A percentile compares a stretch with the other conserved stretches of the same genome.
phyloP scores from a whole-genome alignment of 495 filamentous ascomycete genomes.

The Lasiosphaeria miniovina region DNA sequence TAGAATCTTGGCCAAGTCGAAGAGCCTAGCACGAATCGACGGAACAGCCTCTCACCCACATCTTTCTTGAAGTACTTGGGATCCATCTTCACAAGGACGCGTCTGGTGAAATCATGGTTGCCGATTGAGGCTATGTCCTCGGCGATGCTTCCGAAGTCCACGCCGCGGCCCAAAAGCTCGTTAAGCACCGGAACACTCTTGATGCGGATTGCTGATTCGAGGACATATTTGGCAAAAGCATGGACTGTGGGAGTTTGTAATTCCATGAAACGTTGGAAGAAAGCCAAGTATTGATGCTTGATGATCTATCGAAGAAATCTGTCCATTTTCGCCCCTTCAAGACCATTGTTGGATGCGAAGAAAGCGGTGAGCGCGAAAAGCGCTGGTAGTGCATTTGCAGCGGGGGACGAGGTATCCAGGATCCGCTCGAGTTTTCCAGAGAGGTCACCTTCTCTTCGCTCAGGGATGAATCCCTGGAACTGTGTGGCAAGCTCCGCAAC shows the following conservation, averaged over 20 bases:
- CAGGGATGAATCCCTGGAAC: slow-evolving; percentile 4
- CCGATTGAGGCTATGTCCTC: neutral
- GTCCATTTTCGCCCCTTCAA: slow-evolving; percentile 1
- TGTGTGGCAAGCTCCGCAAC: slow-evolving; percentile 1
- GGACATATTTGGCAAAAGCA: slow-evolving; percentile 4
- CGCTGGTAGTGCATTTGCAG: neutral
- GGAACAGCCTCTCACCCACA: neutral
- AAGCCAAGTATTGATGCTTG: neutral
- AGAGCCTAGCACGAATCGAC: neutral
- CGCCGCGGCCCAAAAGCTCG: neutral
- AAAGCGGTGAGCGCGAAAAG: slow-evolving; percentile 5
- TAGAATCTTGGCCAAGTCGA: neutral
- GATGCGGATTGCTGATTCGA: slow-evolving; percentile 5
- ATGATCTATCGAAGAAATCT: slow-evolving; percentile 1
- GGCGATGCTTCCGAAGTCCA: neutral
- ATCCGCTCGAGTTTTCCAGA: neutral
- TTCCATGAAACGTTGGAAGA: slow-evolving; percentile 4
- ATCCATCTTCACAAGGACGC: neutral
- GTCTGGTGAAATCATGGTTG: neutral
- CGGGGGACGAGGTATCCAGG: neutral
- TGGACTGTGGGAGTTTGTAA: slow-evolving; percentile 6
- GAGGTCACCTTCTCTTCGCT: slow-evolving; percentile 9
- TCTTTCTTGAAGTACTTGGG: neutral
- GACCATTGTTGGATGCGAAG: slow-evolving; percentile 9
- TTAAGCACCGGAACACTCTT: neutral